A percentile compares a stretch with the other conserved stretches of the same genome.
Evolutionary conservation across 2,329 filamentous ascomycete genomes (phyloP).

Genomic region (Alternaria solani): DNA sequence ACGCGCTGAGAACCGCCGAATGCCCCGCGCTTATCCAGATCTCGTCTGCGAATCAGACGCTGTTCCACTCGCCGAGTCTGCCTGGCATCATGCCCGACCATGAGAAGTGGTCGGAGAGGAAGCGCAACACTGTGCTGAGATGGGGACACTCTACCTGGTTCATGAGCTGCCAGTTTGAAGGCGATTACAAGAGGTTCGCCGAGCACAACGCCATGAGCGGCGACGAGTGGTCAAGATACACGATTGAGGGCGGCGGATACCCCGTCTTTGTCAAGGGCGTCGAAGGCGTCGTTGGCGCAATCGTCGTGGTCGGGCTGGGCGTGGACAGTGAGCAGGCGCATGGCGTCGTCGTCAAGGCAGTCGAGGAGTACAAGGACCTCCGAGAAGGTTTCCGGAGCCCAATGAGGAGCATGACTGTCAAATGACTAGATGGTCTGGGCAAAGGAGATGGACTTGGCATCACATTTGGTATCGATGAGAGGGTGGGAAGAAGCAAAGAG

Average conservation of each 20-base stretch:
- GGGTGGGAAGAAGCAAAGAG: not conserved
- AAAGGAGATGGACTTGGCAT: slow-evolving; percentile 23
- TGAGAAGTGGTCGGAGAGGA: slow-evolving; percentile 69
- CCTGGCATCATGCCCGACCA: slow-evolving; percentile 75
- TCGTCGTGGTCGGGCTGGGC: slow-evolving; percentile 71
- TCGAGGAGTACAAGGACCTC: slow-evolving; percentile 62
- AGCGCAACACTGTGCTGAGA: slow-evolving; percentile 74
- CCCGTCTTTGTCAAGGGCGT: slow-evolving; percentile 76
- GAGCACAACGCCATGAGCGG: slow-evolving; percentile 67
- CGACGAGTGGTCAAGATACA: slow-evolving; percentile 68
- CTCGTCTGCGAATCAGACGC: slow-evolving; percentile 66
- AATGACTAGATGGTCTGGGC: slow-evolving; percentile 39
- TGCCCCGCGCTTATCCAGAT: slow-evolving; percentile 71
- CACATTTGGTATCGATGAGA: slow-evolving; percentile 5
- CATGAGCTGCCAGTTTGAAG: slow-evolving; percentile 73
- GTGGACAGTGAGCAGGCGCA: slow-evolving; percentile 81
- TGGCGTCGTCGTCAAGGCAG: slow-evolving; percentile 74
- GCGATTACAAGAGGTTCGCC: slow-evolving; percentile 71
- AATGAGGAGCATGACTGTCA: slow-evolving; percentile 44
- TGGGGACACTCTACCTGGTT: slow-evolving; percentile 76
- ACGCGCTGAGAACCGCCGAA: slow-evolving; percentile 64
- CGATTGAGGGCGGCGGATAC: slow-evolving; percentile 79
- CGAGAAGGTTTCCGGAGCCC: slow-evolving; percentile 46
- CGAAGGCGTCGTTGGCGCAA: slow-evolving; percentile 77
- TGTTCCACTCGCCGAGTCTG: slow-evolving; percentile 76